Base-by-base conservation (phyloP, 495 filamentous ascomycete species). In the Thozetella sp. region DNA sequence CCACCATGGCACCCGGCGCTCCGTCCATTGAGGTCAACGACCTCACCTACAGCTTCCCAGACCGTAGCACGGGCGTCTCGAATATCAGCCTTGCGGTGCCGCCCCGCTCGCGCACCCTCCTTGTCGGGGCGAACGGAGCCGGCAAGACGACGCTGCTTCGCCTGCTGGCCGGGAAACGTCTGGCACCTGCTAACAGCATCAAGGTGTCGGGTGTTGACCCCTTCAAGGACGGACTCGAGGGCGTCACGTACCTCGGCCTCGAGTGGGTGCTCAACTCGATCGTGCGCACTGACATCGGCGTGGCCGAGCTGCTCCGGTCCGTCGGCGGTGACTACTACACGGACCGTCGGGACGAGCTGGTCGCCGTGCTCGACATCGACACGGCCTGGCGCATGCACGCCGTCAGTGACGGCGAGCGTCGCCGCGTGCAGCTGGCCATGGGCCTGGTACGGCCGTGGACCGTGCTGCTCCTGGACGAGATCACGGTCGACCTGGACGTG, bases 181-280 rank as follows among this genome's bases (percentile, higher is more conserved):
- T 99, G 57, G 89, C 95, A 2, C 96, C 96, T 0, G 72, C 72
- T 25, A 75, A 81, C 62, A 88, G 86, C 22, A 86, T 99, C 65
- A 71, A 73, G 57, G 87, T 99, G 45, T 88, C 83, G 30, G 91
- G 90, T 54, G 83, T 90, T 25, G 96, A 98, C 76, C 95, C 95
- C 9, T 98, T 99, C 84, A 89, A 89, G 65, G 83, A 91, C 22
- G 85, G 86, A 12, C 82, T 97, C 0, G 90, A 96, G 73, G 95
- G 93, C 51, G 94, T 99, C 24, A 97, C 93, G 52, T 99, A 99
- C 72, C 88, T 99, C 4, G 95, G 95, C 0, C 84, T 96, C 0
- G 95, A 99, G 78, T 99, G 96, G 96, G 96, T 98, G 13, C 86
- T 98, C n/a, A 98, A 98, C 78, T 89, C 88, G 30, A 96, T 97